These are phyloP conservation scores for Peronospora destructor DNA, from an alignment of 352 stramenopile species.

Conservation along the genomic window DNA sequence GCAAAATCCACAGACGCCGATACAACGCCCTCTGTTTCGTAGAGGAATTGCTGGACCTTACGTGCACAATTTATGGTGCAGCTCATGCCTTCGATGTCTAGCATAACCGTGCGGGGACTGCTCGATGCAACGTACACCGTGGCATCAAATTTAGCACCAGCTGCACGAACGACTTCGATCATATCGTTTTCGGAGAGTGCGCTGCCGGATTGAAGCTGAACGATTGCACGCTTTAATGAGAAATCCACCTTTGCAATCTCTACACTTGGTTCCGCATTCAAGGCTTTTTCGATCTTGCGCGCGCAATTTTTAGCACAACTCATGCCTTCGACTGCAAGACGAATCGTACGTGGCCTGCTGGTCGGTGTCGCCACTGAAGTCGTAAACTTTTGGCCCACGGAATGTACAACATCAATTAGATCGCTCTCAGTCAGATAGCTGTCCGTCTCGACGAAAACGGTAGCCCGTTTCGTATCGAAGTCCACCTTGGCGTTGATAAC, in stretches of 20 bases:
- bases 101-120: slow-evolving; percentile 33
- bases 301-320: slow-evolving; percentile 78
- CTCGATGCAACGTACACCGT: slow-evolving; percentile 30
- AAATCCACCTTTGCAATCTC: slow-evolving; percentile 66
- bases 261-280: slow-evolving; percentile 44
- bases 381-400: slow-evolving; percentile 52
- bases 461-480: slow-evolving; percentile 66
- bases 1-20: slow-evolving; percentile 66
- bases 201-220: slow-evolving; percentile 50
- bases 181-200: slow-evolving; percentile 46
- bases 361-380: slow-evolving; percentile 41
- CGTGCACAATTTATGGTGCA: slow-evolving; percentile 58
- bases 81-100: slow-evolving; percentile 63
- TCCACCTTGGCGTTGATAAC: slow-evolving; percentile 79
- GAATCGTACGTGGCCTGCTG: slow-evolving; percentile 38
- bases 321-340: slow-evolving; percentile 67
- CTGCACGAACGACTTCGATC: slow-evolving; percentile 42
- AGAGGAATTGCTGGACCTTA: slow-evolving; percentile 65
- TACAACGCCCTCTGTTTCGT: slow-evolving; percentile 48
- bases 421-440: slow-evolving; percentile 59
- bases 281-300: slow-evolving; percentile 56
- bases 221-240: slow-evolving; percentile 43
- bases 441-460: slow-evolving; percentile 64
- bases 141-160: slow-evolving; percentile 62
- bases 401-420: slow-evolving; percentile 57